Conservation (phyloP, 306 rosid species). For the Dicorynia guianensis region DNA sequence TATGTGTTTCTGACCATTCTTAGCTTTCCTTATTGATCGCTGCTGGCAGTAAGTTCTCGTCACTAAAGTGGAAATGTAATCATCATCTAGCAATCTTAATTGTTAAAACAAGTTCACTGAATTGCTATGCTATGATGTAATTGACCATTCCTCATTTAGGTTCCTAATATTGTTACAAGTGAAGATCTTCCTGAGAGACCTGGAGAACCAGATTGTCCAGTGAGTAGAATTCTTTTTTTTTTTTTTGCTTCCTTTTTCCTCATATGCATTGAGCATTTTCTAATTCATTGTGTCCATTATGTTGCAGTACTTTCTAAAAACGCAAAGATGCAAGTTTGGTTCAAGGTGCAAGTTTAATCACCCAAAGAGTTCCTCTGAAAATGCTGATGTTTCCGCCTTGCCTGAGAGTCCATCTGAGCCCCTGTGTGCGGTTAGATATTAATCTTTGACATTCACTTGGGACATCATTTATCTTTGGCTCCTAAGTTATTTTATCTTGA, state of each 20-base stretch:
- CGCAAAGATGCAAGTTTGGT: conserved; percentile 97
- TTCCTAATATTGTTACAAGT: conserved; percentile 63
- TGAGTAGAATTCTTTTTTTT: conserved; percentile 55
- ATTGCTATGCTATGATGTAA: conserved; percentile 23
- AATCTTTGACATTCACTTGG: conserved; percentile 33
- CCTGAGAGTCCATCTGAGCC: conserved; percentile 94
- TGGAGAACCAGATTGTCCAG: conserved; percentile 93
- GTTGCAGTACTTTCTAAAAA: conserved; percentile 86
- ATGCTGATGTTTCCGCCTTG: conserved; percentile 63
- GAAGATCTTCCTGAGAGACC: conserved; percentile 90
- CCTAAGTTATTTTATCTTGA: too few species aligned
- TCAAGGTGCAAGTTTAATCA: conserved; percentile 92
- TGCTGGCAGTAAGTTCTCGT: conserved; percentile 31
- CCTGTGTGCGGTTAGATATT: conserved; percentile 79
- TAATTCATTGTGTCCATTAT: conserved; percentile 29
- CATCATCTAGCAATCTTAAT: conserved; percentile 1
- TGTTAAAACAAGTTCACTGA: conserved; percentile 28
- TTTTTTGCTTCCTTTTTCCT: background rate
- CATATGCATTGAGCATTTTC: conserved; percentile 39
- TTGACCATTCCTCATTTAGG: conserved; percentile 58
- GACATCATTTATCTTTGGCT: conserved; percentile 9
- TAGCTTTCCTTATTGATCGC: conserved; percentile 1
- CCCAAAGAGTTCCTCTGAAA: conserved; percentile 75
- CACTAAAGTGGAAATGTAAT: conserved; percentile 22
- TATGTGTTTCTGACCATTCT: conserved; percentile 21